A percentile compares a stretch with the other conserved stretches of the same genome.
Conservation (phyloP, 139 green algal genomes). For the Chlamydomonas sphaeroides region DNA sequence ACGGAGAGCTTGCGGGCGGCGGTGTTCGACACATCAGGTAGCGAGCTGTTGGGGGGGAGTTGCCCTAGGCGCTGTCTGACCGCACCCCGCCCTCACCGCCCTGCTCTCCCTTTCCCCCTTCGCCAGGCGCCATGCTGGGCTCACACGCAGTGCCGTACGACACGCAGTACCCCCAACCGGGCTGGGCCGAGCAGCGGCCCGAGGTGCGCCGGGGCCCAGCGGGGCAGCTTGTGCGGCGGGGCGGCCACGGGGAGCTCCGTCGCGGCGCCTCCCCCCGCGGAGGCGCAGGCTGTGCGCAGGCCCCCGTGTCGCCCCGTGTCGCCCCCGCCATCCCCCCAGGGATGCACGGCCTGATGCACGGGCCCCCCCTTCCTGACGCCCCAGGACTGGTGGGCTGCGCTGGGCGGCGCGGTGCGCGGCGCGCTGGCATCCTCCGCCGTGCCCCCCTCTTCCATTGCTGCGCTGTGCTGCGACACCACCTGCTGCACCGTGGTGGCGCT, state of each 20-base stretch:
- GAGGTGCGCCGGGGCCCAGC: too few relatives aligned
- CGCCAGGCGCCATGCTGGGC: constrained; percentile 53
- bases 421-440: constrained; percentile 53
- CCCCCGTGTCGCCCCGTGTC: too few relatives aligned
- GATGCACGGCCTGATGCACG: too few relatives aligned
- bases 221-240: too few relatives aligned
- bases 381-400: constrained; percentile 73
- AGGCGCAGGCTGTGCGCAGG: too few relatives aligned
- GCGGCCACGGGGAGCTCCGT: too few relatives aligned
- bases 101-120: neutral
- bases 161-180: constrained; percentile 50
- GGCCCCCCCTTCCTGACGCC: constrained; percentile 58
- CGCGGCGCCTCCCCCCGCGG: too few relatives aligned
- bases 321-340: too few relatives aligned
- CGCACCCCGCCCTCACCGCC: neutral
- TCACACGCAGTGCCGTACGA: constrained; percentile 36
- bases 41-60: too few relatives aligned
- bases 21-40: constrained; percentile 70
- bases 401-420: constrained; percentile 64
- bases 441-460: constrained; percentile 43
- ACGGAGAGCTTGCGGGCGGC: constrained; percentile 77
- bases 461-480: constrained; percentile 82
- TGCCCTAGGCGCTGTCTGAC: too few relatives aligned
- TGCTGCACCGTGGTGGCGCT: constrained; percentile 87
- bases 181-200: constrained; percentile 80